Conservation (phyloP, 108 stramenopile genomes). For the Fistulifera solaris region DNA sequence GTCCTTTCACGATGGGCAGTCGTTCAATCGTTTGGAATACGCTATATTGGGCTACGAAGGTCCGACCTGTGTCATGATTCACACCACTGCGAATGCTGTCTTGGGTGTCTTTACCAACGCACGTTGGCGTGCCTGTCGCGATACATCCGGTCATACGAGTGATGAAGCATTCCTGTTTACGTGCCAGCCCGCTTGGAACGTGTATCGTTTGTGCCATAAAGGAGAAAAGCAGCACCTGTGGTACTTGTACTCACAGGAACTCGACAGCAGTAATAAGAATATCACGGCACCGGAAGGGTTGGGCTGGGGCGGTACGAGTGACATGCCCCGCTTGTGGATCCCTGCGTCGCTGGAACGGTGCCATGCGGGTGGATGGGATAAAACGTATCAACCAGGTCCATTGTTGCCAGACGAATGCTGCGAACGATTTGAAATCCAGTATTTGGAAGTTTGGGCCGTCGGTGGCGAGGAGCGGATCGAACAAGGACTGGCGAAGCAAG, state of each 20-base stretch:
- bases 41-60: constrained; percentile 71
- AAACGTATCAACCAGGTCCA: constrained; percentile 34
- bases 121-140: constrained; percentile 27
- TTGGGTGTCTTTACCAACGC: constrained; percentile 58
- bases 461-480: constrained; percentile 54
- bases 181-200: constrained; percentile 31
- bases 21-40: constrained; percentile 69
- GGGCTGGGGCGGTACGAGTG: constrained; percentile 69
- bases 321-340: constrained; percentile 58
- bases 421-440: constrained; percentile 51
- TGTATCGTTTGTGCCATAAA: constrained; percentile 34
- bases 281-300: constrained; percentile 70
- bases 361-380: constrained; percentile 21
- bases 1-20: constrained; percentile 65
- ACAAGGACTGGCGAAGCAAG: constrained; percentile 43
- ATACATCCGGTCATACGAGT: too few species aligned
- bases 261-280: constrained; percentile 55
- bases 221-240: constrained; percentile 14
- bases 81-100: constrained; percentile 40
- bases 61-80: constrained; percentile 68
- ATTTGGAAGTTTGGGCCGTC: constrained; percentile 74
- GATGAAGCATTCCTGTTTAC: constrained; percentile 22
- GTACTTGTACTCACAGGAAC: constrained; percentile 68
- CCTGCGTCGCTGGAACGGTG: constrained; percentile 55
- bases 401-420: constrained; percentile 23